Conservation (phyloP, 371 early-diverging fungal species). For the Syncephalastrum sp. region DNA sequence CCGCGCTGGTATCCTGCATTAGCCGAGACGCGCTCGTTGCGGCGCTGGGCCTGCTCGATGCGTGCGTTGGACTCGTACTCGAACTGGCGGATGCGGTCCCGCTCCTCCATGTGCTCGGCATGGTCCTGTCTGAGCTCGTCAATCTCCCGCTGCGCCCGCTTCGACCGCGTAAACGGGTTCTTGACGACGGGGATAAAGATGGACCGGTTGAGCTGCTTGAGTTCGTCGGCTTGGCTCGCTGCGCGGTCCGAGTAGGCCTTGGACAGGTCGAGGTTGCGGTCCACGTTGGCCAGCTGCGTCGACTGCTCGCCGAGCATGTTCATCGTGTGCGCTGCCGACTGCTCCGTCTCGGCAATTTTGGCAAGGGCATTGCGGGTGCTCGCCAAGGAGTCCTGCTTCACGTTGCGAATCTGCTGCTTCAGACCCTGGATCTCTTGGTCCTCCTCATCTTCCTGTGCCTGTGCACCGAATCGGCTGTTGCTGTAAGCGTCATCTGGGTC, state of each 20-base stretch:
- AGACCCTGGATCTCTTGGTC: conserved; percentile 55
- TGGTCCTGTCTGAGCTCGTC: conserved; percentile 54
- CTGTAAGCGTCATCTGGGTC: conserved; percentile 15
- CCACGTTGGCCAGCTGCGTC: conserved; percentile 71
- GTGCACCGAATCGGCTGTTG: conserved; percentile 10
- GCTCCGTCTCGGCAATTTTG: conserved; percentile 66
- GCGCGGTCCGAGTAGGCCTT: conserved; percentile 73
- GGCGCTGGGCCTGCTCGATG: conserved; percentile 51
- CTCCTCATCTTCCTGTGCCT: conserved; percentile 22
- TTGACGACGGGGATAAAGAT: conserved; percentile 74
- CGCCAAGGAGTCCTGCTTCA: conserved; percentile 69
- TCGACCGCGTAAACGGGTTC: conserved; percentile 63
- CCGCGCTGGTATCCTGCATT: conserved; percentile 45
- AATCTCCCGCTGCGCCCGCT: conserved; percentile 57
- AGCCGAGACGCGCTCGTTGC: conserved; percentile 39
- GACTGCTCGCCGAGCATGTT: conserved; percentile 64
- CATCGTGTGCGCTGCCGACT: conserved; percentile 62
- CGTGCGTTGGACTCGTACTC: conserved; percentile 41
- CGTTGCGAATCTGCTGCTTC: conserved; percentile 59
- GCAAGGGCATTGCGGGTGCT: conserved; percentile 75
- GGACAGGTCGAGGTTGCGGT: conserved; percentile 71
- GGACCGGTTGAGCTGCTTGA: conserved; percentile 77
- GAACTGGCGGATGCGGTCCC: conserved; percentile 26
- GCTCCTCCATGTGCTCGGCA: conserved; percentile 46
- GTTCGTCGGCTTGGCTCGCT: conserved; percentile 68